phyloP scores from a whole-genome alignment of 2,329 filamentous ascomycete genomes.

The Coniochaeta sp. region DNA sequence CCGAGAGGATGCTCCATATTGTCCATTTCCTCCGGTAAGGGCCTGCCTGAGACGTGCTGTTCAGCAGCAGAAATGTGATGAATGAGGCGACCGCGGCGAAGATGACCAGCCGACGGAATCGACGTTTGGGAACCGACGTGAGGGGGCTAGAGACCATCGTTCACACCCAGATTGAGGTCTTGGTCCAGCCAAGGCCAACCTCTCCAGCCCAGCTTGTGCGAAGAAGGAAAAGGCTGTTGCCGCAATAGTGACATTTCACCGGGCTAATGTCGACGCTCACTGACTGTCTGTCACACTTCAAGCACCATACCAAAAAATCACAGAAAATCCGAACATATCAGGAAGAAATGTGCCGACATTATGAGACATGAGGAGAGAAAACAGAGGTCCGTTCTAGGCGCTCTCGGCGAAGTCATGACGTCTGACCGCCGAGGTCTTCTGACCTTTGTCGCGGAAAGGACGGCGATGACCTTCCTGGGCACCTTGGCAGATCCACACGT shows the following conservation, averaged over 20 bases:
- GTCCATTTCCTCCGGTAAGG: conserved; percentile 2
- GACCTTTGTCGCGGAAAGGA: not conserved
- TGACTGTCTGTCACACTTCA: not conserved
- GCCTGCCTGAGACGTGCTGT: not conserved
- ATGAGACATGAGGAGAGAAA: not conserved
- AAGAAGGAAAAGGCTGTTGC: not conserved
- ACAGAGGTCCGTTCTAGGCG: not conserved
- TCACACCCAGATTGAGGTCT: not conserved
- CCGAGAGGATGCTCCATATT: conserved; percentile 14
- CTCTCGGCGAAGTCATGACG: not conserved
- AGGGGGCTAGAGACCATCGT: not conserved
- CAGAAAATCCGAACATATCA: not conserved
- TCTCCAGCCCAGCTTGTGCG: not conserved
- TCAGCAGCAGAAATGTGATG: conserved; percentile 11
- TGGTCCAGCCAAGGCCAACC: not conserved
- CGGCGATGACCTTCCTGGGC: not conserved
- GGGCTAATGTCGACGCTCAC: not conserved
- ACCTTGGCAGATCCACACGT: not conserved
- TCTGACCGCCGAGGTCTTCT: not conserved
- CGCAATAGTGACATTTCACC: not conserved
- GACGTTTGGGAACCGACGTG: not conserved
- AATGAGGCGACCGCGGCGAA: not conserved
- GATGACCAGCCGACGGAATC: not conserved
- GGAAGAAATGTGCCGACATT: not conserved
- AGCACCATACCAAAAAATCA: not conserved